phyloP scores from a whole-genome alignment of 2,329 filamentous ascomycete genomes.

The Diaporthe helianthi region DNA sequence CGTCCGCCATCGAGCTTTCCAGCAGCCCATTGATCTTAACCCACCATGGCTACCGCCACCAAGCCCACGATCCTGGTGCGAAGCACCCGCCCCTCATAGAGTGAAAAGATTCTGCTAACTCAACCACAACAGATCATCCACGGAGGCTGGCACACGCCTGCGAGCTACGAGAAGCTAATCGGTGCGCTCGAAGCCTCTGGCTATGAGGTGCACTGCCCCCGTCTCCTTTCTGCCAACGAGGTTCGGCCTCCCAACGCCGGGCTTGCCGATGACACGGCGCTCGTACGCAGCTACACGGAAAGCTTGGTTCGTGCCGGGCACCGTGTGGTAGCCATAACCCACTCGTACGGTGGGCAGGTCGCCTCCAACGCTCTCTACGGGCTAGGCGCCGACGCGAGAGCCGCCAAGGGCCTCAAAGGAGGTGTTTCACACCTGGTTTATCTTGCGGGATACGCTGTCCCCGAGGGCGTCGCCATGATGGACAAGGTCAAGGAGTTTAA shows the following conservation, averaged over 20 bases:
- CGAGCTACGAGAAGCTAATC: too few relatives aligned
- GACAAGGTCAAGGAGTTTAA: background rate
- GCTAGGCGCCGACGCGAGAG: background rate
- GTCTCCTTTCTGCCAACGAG: background rate
- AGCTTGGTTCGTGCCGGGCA: background rate
- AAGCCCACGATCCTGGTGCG: too few relatives aligned
- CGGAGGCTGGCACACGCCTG: too few relatives aligned
- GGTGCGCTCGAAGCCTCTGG: too few relatives aligned
- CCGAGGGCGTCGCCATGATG: background rate
- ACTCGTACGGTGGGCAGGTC: conserved; percentile 21
- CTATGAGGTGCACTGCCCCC: conserved; percentile 11
- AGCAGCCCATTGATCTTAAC: too few relatives aligned
- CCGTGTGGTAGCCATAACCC: background rate
- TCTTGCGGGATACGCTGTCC: background rate
- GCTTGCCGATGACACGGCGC: background rate
- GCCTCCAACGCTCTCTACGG: conserved; percentile 2
- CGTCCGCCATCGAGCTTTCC: too few relatives aligned
- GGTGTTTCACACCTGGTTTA: conserved; percentile 8
- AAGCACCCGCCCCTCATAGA: too few relatives aligned
- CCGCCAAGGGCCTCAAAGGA: background rate
- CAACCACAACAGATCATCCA: too few relatives aligned
- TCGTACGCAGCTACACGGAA: background rate
- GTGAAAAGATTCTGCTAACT: too few relatives aligned
- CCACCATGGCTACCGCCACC: too few relatives aligned
- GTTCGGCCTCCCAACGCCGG: background rate